Base-by-base conservation (phyloP, 805 yeast genomes). In the Sugiyamaella smithiae region DNA sequence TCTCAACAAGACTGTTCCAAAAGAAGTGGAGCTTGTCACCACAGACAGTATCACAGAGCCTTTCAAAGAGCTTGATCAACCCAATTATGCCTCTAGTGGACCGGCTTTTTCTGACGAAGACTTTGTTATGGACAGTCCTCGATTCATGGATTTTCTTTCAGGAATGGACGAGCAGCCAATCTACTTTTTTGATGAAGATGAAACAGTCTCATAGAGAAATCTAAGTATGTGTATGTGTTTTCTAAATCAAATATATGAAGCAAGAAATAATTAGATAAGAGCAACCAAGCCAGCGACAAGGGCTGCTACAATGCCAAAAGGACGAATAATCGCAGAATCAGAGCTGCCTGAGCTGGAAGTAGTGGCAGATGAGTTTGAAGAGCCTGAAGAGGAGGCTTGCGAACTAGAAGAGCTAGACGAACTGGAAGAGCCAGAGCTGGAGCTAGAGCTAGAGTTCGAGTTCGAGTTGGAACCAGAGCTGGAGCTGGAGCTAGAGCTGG, bases 311-410 rank as follows among this genome's bases (percentile, higher is more conserved):
- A 29, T 16, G 33, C 33, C 8, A 7, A 29, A 29, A n/a, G 33
- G 33, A n/a, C n/a, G n/a, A n/a, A 16, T 6, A n/a, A 35, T 4
- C 22, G 41, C 43, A 33, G 45, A 36, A 20, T 46, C 41, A 23
- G 48, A 25, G 14, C 11, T 16, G 3, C 24, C 40, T 19, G 45
- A 33, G 19, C 42, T 24, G 8, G 47, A 38, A 12, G 46, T 19
- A 23, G 36, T 20, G 7, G 35, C n/a, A 11, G 29, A 26, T 26
- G 29, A 26, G 11, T 7, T 11, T 8, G 29, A 7, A 8, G 29
- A 7, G 7, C 9, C 7, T 7, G 9, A 8, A 7, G 29, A 26
- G 7, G 29, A 7, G 11, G 29, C 29, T 8, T 7, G 9, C 29
- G 29, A 26, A 26, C 9, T 8, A 26, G 29, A 7, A 26, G 29